Evolutionary conservation across 75 land plant genomes (phyloP).

Genomic region (Gnetum montanum): DNA sequence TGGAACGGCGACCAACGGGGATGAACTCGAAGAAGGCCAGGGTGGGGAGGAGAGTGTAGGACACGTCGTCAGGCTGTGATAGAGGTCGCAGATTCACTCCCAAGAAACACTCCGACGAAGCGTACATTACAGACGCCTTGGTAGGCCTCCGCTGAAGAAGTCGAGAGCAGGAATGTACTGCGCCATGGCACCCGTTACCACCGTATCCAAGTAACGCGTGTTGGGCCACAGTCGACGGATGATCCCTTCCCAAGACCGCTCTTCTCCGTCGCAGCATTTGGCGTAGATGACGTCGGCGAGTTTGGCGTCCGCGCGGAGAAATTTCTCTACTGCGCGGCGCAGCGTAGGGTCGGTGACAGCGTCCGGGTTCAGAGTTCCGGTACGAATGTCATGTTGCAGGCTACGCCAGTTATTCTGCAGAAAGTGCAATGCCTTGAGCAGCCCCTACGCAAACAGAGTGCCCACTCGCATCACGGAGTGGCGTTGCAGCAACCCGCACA

Average conservation of each 20-base stretch:
- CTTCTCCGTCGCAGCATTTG: slow-evolving; percentile 38
- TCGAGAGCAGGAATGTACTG: slow-evolving; percentile 64
- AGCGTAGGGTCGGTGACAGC: slow-evolving; percentile 38
- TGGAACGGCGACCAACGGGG: slow-evolving; percentile 23
- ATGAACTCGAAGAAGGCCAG: slow-evolving; percentile 84
- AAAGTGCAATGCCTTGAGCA: slow-evolving; percentile 59
- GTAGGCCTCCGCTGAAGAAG: slow-evolving; percentile 53
- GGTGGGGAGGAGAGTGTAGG: slow-evolving; percentile 76
- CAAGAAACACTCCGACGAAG: slow-evolving; percentile 74
- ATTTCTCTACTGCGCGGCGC: slow-evolving; percentile 13
- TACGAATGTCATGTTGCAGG: slow-evolving; percentile 48
- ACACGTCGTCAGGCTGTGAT: slow-evolving; percentile 33
- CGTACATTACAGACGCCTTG: slow-evolving; percentile 60
- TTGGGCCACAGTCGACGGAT: slow-evolving; percentile 69
- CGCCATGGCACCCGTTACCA: slow-evolving; percentile 75
- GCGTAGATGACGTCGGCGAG: slow-evolving; percentile 39
- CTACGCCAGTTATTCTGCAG: slow-evolving; percentile 50
- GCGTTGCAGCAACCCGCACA: slow-evolving; percentile 54
- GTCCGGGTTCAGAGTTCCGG: slow-evolving; percentile 32
- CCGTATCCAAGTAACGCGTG: slow-evolving; percentile 51
- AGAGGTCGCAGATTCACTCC: slow-evolving; percentile 61
- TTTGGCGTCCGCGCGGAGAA: slow-evolving; percentile 30
- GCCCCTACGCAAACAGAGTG: slow-evolving; percentile 69
- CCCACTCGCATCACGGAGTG: slow-evolving; percentile 54
- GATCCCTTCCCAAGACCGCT: slow-evolving; percentile 49